Conservation (phyloP, 208 protist genomes). For the Porcisia deanei region DNA sequence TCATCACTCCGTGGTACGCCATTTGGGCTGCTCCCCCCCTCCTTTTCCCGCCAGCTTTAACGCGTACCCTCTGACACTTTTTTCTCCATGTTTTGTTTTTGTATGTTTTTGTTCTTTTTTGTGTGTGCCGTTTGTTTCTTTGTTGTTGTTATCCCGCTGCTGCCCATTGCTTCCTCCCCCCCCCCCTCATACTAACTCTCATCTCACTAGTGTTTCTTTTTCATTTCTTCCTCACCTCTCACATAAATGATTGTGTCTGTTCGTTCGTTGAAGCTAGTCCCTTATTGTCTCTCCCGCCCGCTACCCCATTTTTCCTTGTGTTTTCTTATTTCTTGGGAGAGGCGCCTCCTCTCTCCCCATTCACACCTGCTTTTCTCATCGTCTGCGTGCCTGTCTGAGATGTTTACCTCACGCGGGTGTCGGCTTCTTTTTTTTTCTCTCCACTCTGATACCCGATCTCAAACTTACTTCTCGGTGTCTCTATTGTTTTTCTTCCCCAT, state of each 20-base stretch:
- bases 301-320: background rate
- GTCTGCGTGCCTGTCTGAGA: background rate
- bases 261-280: no score
- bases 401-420: no score
- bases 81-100: background rate
- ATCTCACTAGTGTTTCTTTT: background rate
- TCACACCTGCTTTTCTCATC: background rate
- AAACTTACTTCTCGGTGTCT: background rate
- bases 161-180: background rate
- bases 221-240: no score
- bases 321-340: constrained; percentile 1
- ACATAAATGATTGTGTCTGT: no score
- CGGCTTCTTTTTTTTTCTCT: no score
- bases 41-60: no score
- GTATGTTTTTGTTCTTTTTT: background rate
- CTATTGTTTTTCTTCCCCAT: background rate
- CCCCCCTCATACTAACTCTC: background rate
- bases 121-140: background rate
- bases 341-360: background rate
- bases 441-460: background rate
- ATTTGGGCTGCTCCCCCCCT: no score
- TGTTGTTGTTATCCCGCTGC: background rate
- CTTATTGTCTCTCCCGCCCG: background rate
- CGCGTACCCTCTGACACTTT: no score
- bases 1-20: no score